A percentile compares a stretch with the other conserved stretches of the same genome.
phyloP scores from a whole-genome alignment of 345 rosid species.

The Syzygium aqueum region DNA sequence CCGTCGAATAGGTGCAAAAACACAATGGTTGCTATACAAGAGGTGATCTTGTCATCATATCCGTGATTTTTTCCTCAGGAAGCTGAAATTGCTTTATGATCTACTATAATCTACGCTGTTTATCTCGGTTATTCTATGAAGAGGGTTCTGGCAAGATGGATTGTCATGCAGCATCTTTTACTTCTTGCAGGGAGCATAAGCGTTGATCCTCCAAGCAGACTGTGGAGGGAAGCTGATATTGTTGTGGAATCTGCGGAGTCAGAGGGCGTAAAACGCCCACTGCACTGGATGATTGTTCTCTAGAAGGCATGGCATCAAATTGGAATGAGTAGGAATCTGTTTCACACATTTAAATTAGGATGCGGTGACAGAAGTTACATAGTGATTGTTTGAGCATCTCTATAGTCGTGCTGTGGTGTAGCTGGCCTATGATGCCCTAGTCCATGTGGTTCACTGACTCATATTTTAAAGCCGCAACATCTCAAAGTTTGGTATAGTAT shows the following conservation, averaged over 20 bases:
- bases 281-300: background rate
- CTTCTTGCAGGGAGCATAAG: background rate
- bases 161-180: background rate
- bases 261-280: background rate
- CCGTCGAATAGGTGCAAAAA: background rate
- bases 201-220: background rate
- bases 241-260: background rate
- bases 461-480: background rate
- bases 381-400: background rate
- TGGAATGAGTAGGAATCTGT: background rate
- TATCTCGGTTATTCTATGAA: background rate
- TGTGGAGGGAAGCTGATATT: background rate
- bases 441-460: background rate
- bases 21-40: background rate
- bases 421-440: background rate
- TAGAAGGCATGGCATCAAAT: background rate
- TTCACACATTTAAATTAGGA: background rate
- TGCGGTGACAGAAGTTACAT: background rate
- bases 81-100: background rate
- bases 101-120: background rate
- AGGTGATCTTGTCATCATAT: background rate
- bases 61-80: background rate
- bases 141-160: background rate
- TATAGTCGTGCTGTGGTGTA: background rate
- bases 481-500: background rate